Conservation (phyloP, 805 yeast genomes). For the Hemisphaericaspora nanyangensis region DNA sequence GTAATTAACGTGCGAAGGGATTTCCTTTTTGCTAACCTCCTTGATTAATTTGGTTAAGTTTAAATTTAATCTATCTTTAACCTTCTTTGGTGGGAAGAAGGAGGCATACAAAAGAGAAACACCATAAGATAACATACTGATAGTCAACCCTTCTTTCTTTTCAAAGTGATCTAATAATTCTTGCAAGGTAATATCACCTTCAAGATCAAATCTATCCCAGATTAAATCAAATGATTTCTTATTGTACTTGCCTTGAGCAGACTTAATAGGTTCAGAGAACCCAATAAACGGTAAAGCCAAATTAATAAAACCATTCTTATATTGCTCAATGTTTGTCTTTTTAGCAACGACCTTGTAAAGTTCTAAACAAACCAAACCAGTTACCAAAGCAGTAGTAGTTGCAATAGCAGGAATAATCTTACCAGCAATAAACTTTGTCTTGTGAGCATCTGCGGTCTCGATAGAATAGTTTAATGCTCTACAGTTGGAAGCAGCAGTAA, state of each 20-base stretch:
- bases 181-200: constrained; percentile 72
- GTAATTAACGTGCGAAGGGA: constrained; percentile 69
- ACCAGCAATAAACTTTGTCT: constrained; percentile 97
- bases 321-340: constrained; percentile 72
- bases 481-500: constrained; percentile 92
- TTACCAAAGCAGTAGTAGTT: constrained; percentile 96
- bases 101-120: constrained; percentile 88
- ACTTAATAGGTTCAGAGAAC: constrained; percentile 91
- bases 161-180: constrained; percentile 73
- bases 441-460: constrained; percentile 81
- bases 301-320: constrained; percentile 88
- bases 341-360: constrained; percentile 83
- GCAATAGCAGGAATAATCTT: constrained; percentile 98
- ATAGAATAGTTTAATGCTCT: constrained; percentile 90
- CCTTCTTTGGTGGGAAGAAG: constrained; percentile 88
- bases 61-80: constrained; percentile 69
- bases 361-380: constrained; percentile 92
- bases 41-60: constrained; percentile 74
- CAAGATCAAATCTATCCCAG: constrained; percentile 90
- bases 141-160: constrained; percentile 77
- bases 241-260: constrained; percentile 79
- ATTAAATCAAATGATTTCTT: constrained; percentile 76
- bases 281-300: constrained; percentile 95
- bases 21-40: constrained; percentile 77
- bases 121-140: constrained; percentile 89